A percentile compares a stretch with the other conserved stretches of the same genome.
Conservation (phyloP, 1,139 yeast species). For the Geotrichum bryndzae region DNA sequence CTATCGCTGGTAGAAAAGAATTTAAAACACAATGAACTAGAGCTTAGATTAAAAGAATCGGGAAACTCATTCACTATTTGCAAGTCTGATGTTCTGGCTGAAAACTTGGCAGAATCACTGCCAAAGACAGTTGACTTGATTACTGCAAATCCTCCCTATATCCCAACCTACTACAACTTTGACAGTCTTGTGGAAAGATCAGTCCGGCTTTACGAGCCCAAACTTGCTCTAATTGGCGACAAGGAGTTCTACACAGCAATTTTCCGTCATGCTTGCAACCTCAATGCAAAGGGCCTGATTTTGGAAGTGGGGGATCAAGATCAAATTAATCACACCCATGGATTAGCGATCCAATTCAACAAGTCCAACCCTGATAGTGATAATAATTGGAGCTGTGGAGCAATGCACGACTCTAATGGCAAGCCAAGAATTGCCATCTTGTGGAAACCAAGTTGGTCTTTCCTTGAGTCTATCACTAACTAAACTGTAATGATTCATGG, state of each 20-base stretch:
- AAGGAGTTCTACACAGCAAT: slow-evolving; percentile 62
- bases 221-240: slow-evolving; percentile 69
- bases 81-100: slow-evolving; percentile 24
- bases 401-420: neutral
- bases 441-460: slow-evolving; percentile 2
- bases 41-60: neutral
- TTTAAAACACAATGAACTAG: slow-evolving; percentile 18
- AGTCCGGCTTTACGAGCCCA: slow-evolving; percentile 69
- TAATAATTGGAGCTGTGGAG: neutral
- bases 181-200: slow-evolving; percentile 44
- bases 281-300: slow-evolving; percentile 41
- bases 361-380: neutral
- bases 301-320: slow-evolving; percentile 41
- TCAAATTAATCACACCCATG: slow-evolving; percentile 31
- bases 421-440: slow-evolving; percentile 1
- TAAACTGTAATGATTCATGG: neutral
- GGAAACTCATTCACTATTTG: slow-evolving; percentile 1
- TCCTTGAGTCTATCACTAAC: neutral
- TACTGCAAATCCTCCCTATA: slow-evolving; percentile 87
- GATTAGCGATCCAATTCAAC: slow-evolving; percentile 15
- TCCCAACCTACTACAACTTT: slow-evolving; percentile 45
- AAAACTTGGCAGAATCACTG: slow-evolving; percentile 2
- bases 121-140: slow-evolving; percentile 43
- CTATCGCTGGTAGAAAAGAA: slow-evolving; percentile 48
- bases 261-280: slow-evolving; percentile 40